A percentile compares a stretch with the other conserved stretches of the same genome.
These are phyloP conservation scores for Ceriops decandra DNA, from an alignment of 345 rosid genomes.

Conservation along the genomic window DNA sequence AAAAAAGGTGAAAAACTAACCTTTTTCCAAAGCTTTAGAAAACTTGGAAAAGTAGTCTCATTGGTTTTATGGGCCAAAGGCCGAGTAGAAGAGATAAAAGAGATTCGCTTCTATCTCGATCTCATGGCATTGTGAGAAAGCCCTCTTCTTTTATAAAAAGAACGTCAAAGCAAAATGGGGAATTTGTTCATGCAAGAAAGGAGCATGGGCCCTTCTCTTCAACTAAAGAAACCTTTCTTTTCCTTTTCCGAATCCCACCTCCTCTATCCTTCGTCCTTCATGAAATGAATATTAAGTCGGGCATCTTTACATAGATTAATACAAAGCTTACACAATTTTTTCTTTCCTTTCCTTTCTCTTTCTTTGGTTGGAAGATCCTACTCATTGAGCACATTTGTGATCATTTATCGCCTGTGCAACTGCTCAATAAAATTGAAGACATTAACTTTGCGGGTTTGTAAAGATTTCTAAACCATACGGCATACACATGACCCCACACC, in stretches of 20 bases:
- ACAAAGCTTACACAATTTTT: neutral
- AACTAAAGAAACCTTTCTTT: neutral
- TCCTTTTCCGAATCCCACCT: neutral
- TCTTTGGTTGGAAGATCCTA: neutral
- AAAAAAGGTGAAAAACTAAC: neutral
- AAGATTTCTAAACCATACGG: constrained; percentile 15
- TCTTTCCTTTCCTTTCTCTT: too few relatives aligned
- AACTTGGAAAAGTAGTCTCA: neutral
- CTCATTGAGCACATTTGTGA: constrained; percentile 9
- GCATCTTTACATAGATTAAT: neutral
- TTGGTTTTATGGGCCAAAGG: neutral
- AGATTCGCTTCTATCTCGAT: neutral
- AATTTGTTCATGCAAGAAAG: neutral
- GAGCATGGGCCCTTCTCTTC: neutral
- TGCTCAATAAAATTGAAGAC: too few relatives aligned
- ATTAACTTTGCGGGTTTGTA: constrained; percentile 16
- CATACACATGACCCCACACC: neutral
- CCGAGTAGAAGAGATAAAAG: neutral
- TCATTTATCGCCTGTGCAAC: neutral
- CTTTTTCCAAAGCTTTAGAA: neutral
- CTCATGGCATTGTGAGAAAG: neutral
- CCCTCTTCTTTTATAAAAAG: neutral
- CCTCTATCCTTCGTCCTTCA: neutral
- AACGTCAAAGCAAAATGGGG: neutral
- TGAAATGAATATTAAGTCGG: neutral